Conservation (phyloP, 257 asterid genomes). For the Solanum sejunctum region DNA sequence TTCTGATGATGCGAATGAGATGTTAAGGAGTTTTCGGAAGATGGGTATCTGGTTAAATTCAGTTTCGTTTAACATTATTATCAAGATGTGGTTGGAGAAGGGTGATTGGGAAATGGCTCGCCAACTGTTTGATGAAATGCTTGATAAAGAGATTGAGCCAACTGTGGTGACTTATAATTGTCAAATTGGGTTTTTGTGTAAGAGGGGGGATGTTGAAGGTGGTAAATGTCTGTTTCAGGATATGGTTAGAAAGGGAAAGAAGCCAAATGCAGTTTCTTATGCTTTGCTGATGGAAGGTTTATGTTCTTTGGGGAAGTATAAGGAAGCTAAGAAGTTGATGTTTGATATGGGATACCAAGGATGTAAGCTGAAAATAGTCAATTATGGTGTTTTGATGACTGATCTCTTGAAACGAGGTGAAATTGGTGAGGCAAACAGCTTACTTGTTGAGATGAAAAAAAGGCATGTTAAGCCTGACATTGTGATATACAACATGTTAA, state of each 20-base stretch:
- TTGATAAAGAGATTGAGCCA: conserved; percentile 57
- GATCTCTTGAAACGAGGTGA: conserved; percentile 54
- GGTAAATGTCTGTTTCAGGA: conserved; percentile 53
- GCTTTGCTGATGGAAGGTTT: conserved; percentile 75
- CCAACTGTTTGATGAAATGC: conserved; percentile 79
- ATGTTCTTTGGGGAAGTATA: conserved; percentile 35
- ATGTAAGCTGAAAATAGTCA: conserved; percentile 49
- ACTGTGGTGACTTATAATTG: conserved; percentile 66
- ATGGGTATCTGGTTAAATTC: conserved; percentile 56
- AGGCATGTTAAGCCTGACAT: conserved; percentile 62
- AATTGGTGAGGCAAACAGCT: conserved; percentile 47
- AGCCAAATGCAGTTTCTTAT: conserved; percentile 56
- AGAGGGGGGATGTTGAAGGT: conserved; percentile 40
- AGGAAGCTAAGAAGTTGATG: conserved; percentile 73
- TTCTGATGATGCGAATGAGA: conserved; percentile 25
- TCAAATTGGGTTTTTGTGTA: conserved; percentile 64
- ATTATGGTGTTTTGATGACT: conserved; percentile 66
- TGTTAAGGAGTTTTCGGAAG: conserved; percentile 29
- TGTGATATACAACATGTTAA: conserved; percentile 56
- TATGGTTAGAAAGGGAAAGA: conserved; percentile 50
- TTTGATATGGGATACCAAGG: conserved; percentile 93
- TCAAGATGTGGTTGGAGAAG: conserved; percentile 57
- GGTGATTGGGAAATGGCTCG: conserved; percentile 50
- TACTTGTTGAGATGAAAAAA: conserved; percentile 76
- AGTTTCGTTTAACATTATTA: conserved; percentile 63